Percentiles rank a stretch among this genome's conserved stretches.
Evolutionary conservation across 306 rosid species (phyloP).

Genomic region (Malus fusca): DNA sequence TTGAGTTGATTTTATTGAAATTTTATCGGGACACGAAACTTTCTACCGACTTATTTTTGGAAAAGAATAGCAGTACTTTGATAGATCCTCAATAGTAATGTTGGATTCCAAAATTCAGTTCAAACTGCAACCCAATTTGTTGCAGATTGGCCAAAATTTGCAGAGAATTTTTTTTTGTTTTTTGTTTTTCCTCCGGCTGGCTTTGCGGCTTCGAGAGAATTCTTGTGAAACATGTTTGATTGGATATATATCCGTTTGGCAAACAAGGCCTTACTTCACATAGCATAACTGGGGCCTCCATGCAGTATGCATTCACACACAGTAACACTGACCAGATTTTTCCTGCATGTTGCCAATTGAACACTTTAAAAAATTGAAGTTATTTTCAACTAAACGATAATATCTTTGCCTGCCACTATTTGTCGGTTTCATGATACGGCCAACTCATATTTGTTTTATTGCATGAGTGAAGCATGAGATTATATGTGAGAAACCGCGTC

Average conservation of each 20-base stretch:
- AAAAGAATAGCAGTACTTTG: not conserved
- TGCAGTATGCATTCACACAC: not conserved
- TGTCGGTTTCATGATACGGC: not conserved
- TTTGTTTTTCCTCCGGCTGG: not conserved
- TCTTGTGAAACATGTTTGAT: not conserved
- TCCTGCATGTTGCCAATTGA: not conserved
- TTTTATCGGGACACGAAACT: not conserved
- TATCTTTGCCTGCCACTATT: not conserved
- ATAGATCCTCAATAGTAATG: not conserved
- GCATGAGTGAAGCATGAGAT: not conserved
- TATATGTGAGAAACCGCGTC: not conserved
- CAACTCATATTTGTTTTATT: not conserved
- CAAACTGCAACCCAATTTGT: not conserved
- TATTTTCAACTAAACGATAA: not conserved
- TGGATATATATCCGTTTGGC: not conserved
- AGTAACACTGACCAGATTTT: not conserved
- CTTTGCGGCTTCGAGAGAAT: not conserved
- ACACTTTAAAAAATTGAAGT: not conserved
- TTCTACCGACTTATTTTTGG: not conserved
- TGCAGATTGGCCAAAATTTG: not conserved
- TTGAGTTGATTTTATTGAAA: not conserved
- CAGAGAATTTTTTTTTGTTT: not conserved
- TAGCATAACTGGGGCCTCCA: constrained; percentile 3
- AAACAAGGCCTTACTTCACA: constrained; percentile 9
- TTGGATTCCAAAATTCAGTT: not conserved